phyloP scores from a whole-genome alignment of 2,329 filamentous ascomycete species.

The Tolypocladium ophioglossoides region DNA sequence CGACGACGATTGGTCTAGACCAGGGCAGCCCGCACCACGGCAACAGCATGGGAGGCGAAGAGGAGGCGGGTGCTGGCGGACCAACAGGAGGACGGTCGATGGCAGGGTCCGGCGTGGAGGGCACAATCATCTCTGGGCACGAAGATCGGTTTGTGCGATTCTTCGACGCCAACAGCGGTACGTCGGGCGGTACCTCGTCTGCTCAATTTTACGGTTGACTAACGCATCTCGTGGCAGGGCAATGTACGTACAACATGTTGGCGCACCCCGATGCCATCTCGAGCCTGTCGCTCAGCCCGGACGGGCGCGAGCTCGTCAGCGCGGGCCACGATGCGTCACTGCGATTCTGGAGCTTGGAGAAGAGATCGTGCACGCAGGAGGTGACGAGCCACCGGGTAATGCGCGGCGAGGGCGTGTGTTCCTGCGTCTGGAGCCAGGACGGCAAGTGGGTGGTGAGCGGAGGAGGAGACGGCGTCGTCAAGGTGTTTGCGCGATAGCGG shows the following conservation, averaged over 20 bases:
- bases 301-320: conserved; percentile 88
- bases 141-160: conserved; percentile 94
- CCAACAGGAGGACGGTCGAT: conserved; percentile 60
- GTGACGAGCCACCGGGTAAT: conserved; percentile 88
- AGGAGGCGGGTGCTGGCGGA: conserved; percentile 55
- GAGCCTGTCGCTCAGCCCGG: conserved; percentile 80
- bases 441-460: conserved; percentile 90
- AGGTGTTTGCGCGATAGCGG: conserved; percentile 63
- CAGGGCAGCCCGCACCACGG: conserved; percentile 46
- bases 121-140: conserved; percentile 90
- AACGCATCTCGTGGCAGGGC: conserved; percentile 46
- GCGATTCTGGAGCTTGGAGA: conserved; percentile 95
- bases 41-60: conserved; percentile 57
- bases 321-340: conserved; percentile 93
- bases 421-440: conserved; percentile 92
- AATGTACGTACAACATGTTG: conserved; percentile 99
- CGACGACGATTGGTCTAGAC: conserved; percentile 75
- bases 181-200: conserved; percentile 25
- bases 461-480: conserved; percentile 90
- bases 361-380: conserved; percentile 89
- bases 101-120: conserved; percentile 73
- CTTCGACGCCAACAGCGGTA: conserved; percentile 98
- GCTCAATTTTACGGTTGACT: conserved; percentile 1
- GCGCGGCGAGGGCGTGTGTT: conserved; percentile 91
- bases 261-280: conserved; percentile 92